These are phyloP conservation scores for Cynanchum wilfordii DNA, from an alignment of 257 asterid species.

Conservation along the genomic window DNA sequence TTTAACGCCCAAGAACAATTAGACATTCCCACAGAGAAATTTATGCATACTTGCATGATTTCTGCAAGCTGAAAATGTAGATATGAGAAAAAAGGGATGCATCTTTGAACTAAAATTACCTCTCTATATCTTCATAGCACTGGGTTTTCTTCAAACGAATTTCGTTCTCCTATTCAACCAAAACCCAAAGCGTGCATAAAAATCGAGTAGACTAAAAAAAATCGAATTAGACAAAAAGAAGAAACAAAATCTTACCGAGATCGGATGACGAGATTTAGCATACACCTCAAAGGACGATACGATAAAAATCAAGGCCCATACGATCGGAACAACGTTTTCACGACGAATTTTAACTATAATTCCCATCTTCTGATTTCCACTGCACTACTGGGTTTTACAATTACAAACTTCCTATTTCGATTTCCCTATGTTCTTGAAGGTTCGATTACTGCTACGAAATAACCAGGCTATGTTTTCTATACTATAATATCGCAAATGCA, in stretches of 20 bases:
- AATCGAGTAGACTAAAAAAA: neutral
- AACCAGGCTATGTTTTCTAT: neutral
- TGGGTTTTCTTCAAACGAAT: constrained; percentile 61
- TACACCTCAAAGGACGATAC: constrained; percentile 33
- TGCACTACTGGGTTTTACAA: neutral
- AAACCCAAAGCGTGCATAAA: neutral
- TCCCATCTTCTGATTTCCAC: constrained; percentile 13
- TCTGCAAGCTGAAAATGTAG: neutral
- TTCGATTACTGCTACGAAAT: neutral
- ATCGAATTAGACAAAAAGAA: neutral
- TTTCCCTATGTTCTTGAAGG: neutral
- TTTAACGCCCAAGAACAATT: neutral
- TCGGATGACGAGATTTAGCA: constrained; percentile 70
- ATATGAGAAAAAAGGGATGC: neutral
- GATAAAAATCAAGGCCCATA: constrained; percentile 24
- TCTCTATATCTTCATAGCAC: constrained; percentile 80
- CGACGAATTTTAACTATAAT: neutral
- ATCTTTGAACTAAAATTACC: constrained; percentile 33
- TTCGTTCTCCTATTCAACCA: constrained; percentile 50
- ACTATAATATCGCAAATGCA: no score
- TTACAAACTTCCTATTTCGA: neutral
- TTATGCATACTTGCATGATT: neutral
- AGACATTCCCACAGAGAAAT: neutral
- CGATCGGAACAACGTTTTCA: neutral
- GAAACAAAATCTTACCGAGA: constrained; percentile 44